Evolutionary conservation across 768 basidiomycete species (phyloP), one percentile per base, ranked within the genome.

Genomic region (Zangia roseola): DNA sequence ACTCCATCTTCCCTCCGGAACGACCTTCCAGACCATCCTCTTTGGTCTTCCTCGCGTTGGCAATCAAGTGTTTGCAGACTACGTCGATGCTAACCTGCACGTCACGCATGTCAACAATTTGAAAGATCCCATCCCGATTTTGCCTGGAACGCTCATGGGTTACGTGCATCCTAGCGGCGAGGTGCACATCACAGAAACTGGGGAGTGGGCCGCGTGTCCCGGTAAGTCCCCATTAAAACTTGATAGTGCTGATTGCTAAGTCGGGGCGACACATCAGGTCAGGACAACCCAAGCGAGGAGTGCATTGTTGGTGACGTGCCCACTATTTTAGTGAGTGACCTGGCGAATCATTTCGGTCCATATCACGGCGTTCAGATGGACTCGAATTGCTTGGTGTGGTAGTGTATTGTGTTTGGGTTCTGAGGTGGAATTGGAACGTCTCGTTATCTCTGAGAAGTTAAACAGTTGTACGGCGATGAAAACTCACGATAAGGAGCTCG

Each of bases 171-270:
- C 74, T 3, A 44, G 58, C 7, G 72, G 74, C 2, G 75, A 77
- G 50, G 61, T 69, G 4, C 75, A 76, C 40, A 77, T 76, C 21
- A 61, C 69, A 48, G 69, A 75, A 34, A 67, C 63, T 5, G 70
- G 66, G 0, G 58, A 63, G n/a, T 86, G 83, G 84, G 60, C 70
- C 28, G 47, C 63, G 19, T 87, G 85, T 59, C 73, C 82, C 9
- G 79, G 80, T 55, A 25, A 34, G 59, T 8, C 12, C 6, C 25
- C n/a, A n/a, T n/a, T n/a, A n/a, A n/a, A 20, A 6, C 12, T 24
- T 21, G 9, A 10, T 4, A 30, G 3, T 17, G 9, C 1, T 16
- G 16, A n/a, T 10, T n/a, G n/a, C n/a, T 19, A 8, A 9, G 12
- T 10, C 16, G 16, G 26, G 2, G n/a, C n/a, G n/a, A n/a, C 1